Evolutionary conservation across 176 grass and related monocot genomes (phyloP).

Genomic region (Thinopyrum elongatum): DNA sequence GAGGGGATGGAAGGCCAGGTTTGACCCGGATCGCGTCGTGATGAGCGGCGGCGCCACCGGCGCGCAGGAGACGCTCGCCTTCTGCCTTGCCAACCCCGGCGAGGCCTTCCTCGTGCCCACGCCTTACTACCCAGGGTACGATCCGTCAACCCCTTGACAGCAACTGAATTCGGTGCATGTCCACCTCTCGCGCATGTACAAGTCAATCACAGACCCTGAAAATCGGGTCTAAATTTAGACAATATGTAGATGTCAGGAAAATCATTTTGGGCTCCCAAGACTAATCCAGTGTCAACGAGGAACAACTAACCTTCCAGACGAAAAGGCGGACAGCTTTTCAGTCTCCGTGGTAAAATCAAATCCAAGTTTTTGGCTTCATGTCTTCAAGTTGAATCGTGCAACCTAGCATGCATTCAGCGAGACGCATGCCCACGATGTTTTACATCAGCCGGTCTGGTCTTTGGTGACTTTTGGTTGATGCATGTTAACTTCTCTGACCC

Average conservation of each 20-base stretch:
- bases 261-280: background rate
- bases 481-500: conserved; percentile 2
- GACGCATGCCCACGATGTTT: background rate
- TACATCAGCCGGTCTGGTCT: background rate
- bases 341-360: background rate
- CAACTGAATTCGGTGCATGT: background rate
- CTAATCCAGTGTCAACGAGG: background rate
- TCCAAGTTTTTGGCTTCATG: background rate
- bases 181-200: background rate
- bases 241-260: background rate
- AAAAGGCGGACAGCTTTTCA: background rate
- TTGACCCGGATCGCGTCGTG: conserved; percentile 65
- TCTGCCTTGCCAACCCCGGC: conserved; percentile 92
- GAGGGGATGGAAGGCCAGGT: conserved; percentile 63
- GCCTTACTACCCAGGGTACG: conserved; percentile 89
- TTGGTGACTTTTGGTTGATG: background rate
- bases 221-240: conserved; percentile 19
- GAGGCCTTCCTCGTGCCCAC: conserved; percentile 89
- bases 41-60: conserved; percentile 93
- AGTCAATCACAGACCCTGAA: background rate
- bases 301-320: background rate
- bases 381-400: background rate
- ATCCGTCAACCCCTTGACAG: background rate
- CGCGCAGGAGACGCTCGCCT: conserved; percentile 77
- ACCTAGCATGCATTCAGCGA: background rate